Evolutionary conservation across 2,329 filamentous ascomycete genomes (phyloP), one percentile per base, ranked within the genome.

Genomic region (Pseudohalonectria lignicola): DNA sequence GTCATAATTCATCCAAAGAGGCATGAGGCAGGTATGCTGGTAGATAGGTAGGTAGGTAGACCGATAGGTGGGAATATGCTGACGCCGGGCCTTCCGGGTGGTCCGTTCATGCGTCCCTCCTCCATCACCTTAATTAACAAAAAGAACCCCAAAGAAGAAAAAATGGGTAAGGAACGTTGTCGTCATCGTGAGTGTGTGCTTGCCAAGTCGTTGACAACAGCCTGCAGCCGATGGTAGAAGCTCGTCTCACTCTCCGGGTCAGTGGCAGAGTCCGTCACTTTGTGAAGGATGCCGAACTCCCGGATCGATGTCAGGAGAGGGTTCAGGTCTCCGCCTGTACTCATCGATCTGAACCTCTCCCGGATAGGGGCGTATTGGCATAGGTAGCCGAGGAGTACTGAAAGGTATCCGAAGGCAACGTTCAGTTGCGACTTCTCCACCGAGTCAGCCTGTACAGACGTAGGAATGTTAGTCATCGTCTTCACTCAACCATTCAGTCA

Each of bases 371-470:
- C 49, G 36, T 65, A 59, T 20, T 92, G 65, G 47, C 79, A 87
- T 18, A 95, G 63, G 47, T 87, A 92, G 15, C 86, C 86, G 3
- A 96, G 68, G 5, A 94, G 66, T 12, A 95, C 79, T 1, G 86
- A 79, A 18, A 95, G 67, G 54, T 94, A 95, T 13, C 86, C 88
- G 54, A 90, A 78, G 2, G 83, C 80, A 20, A 96, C 86, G 47
- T 88, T 86, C 36, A 82, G 71, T 42, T 83, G 79, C 19, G 79
- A 80, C 53, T 88, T 85, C 51, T 86, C 75, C 40, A 79, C 71
- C 1, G 79, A 82, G 49, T 82, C 76, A 41, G 77, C 79, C 73
- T 85, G 36, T 9, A 10, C 1, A 16, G 19, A 38, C n/a, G 8
- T 15, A 40, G 10, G 26, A 31, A 34, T 39, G 40, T 50, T 42